Percentiles rank a stretch among this genome's conserved stretches.
phyloP scores from a whole-genome alignment of 1,139 yeast genomes.

The Kluyveromyces marxianus region DNA sequence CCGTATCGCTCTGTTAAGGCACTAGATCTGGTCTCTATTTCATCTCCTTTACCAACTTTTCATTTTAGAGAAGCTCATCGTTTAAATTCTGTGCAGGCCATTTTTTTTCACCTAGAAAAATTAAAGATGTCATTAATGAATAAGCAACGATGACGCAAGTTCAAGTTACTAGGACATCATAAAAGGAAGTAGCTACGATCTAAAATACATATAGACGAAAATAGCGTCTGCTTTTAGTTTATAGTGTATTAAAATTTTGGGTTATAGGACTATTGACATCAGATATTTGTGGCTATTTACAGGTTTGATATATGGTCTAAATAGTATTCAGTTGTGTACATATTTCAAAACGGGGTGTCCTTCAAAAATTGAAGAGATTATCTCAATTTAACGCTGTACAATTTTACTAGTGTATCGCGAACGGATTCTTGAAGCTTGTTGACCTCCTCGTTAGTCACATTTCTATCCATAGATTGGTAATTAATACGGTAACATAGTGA shows the following conservation, averaged over 20 bases:
- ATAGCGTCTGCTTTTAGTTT: too few species aligned
- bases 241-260: too few species aligned
- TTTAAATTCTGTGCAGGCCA: background rate
- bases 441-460: constrained; percentile 73
- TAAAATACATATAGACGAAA: too few species aligned
- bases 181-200: too few species aligned
- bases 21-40: background rate
- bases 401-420: constrained; percentile 43
- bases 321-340: too few species aligned
- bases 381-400: constrained; percentile 57
- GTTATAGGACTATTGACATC: too few species aligned
- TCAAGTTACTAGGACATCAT: background rate
- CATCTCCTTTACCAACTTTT: background rate
- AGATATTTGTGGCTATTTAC: too few species aligned
- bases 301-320: too few species aligned
- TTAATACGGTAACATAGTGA: constrained; percentile 86
- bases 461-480: constrained; percentile 94
- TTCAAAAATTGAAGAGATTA: constrained; percentile 21
- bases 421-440: constrained; percentile 63
- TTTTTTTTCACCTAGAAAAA: background rate
- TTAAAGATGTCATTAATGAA: background rate
- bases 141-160: background rate
- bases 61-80: too few species aligned
- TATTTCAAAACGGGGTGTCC: too few species aligned
- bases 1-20: background rate